These are phyloP conservation scores for Erodium trifolium DNA, from an alignment of 441 rosid species.

Conservation along the genomic window DNA sequence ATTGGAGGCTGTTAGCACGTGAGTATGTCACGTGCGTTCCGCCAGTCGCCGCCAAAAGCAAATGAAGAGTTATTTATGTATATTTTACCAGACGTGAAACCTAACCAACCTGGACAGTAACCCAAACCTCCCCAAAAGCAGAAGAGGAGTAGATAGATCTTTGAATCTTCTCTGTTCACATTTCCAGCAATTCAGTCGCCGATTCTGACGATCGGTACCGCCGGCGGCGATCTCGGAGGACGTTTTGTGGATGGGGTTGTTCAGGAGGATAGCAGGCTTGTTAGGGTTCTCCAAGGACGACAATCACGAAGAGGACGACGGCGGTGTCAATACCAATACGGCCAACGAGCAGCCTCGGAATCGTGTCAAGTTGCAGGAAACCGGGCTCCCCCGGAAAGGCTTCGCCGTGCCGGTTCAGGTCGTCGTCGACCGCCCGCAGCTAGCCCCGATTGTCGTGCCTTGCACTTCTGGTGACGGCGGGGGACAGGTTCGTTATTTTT, in stretches of 20 bases:
- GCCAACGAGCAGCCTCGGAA: background rate
- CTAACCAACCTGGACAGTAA: background rate
- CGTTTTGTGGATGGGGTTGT: conserved; percentile 12
- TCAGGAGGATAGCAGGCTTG: conserved; percentile 15
- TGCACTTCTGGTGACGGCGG: conserved; percentile 23
- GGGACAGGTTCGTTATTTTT: conserved; percentile 18
- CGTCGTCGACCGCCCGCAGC: conserved; percentile 14
- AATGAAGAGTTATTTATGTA: no score
- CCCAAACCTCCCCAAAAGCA: conserved; percentile 5
- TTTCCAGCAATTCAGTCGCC: conserved; percentile 7
- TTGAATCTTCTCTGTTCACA: background rate
- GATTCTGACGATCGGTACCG: background rate
- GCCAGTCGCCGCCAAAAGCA: no score
- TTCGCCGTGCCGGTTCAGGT: conserved; percentile 21
- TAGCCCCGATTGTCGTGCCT: conserved; percentile 17
- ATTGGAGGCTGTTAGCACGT: background rate
- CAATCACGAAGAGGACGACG: conserved; percentile 9
- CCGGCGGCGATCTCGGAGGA: background rate
- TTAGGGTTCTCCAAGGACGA: conserved; percentile 16
- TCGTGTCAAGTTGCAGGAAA: conserved; percentile 7
- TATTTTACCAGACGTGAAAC: no score
- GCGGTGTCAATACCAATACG: background rate
- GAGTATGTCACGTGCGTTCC: background rate
- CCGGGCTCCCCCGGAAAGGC: conserved; percentile 17
- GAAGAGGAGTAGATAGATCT: conserved; percentile 1